A percentile compares a stretch with the other conserved stretches of the same genome.
These are phyloP conservation scores for Saturnispora galanensis DNA, from an alignment of 805 yeast species.

Conservation along the genomic window DNA sequence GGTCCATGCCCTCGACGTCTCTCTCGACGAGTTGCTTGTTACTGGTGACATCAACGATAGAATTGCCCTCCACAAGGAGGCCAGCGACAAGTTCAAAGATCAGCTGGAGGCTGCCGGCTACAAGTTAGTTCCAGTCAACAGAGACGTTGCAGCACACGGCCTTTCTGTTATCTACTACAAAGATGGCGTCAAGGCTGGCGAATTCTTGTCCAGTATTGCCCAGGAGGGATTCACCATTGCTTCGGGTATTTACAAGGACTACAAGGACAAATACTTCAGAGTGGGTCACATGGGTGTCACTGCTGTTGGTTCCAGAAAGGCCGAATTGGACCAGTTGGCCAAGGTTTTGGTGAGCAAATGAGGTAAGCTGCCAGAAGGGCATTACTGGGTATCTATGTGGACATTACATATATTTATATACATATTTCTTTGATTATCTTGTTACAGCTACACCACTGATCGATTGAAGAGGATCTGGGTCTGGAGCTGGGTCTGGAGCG, in stretches of 20 bases:
- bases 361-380: constrained; percentile 18
- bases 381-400: not conserved
- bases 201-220: constrained; percentile 48
- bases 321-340: constrained; percentile 44
- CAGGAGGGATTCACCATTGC: constrained; percentile 69
- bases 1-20: constrained; percentile 67
- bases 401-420: not conserved
- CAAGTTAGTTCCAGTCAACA: constrained; percentile 51
- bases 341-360: constrained; percentile 33
- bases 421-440: not conserved
- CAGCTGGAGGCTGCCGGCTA: constrained; percentile 48
- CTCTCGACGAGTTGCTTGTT: constrained; percentile 59
- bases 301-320: constrained; percentile 44
- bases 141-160: constrained; percentile 72
- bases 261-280: constrained; percentile 76
- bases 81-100: constrained; percentile 57
- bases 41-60: constrained; percentile 42
- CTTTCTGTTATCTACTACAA: constrained; percentile 80
- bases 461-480: too few species aligned
- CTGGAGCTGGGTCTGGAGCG: too few species aligned
- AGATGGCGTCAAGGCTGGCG: constrained; percentile 59
- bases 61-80: constrained; percentile 50
- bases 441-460: not conserved
- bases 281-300: constrained; percentile 95
- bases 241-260: constrained; percentile 80